Percentiles rank a stretch among this genome's conserved stretches.
Conservation (phyloP, 306 rosid species). For the Psophocarpus tetragonolobus region DNA sequence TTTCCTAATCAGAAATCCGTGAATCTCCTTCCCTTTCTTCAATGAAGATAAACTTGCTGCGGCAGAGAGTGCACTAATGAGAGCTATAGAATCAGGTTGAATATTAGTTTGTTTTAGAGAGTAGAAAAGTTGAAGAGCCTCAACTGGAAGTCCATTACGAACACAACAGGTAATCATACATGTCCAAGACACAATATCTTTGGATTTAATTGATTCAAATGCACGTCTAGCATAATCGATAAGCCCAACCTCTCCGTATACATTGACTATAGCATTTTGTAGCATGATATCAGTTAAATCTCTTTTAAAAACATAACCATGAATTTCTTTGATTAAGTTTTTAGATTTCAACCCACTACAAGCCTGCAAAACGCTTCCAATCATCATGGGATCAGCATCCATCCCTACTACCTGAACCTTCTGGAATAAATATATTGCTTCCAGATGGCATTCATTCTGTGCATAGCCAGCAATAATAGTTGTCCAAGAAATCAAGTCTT, state of each 20-base stretch:
- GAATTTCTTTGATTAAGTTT: conserved; percentile 58
- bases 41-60: conserved; percentile 66
- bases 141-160: conserved; percentile 55
- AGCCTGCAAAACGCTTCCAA: conserved; percentile 66
- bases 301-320: conserved; percentile 48
- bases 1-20: conserved; percentile 65
- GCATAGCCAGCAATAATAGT: conserved; percentile 72
- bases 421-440: conserved; percentile 52
- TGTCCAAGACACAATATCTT: conserved; percentile 82
- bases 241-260: conserved; percentile 58
- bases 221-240: conserved; percentile 46
- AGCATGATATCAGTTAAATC: conserved; percentile 55
- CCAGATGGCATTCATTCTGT: conserved; percentile 48
- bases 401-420: conserved; percentile 46
- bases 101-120: conserved; percentile 47
- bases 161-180: conserved; percentile 67
- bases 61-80: conserved; percentile 60
- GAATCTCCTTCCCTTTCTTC: conserved; percentile 76
- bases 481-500: conserved; percentile 75
- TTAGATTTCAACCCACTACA: conserved; percentile 49
- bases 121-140: conserved; percentile 62
- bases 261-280: conserved; percentile 59
- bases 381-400: conserved; percentile 60
- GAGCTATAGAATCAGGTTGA: conserved; percentile 59
- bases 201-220: conserved; percentile 54